Evolutionary conservation across 768 basidiomycete genomes (phyloP).

Genomic region (Boletus subparvulus): DNA sequence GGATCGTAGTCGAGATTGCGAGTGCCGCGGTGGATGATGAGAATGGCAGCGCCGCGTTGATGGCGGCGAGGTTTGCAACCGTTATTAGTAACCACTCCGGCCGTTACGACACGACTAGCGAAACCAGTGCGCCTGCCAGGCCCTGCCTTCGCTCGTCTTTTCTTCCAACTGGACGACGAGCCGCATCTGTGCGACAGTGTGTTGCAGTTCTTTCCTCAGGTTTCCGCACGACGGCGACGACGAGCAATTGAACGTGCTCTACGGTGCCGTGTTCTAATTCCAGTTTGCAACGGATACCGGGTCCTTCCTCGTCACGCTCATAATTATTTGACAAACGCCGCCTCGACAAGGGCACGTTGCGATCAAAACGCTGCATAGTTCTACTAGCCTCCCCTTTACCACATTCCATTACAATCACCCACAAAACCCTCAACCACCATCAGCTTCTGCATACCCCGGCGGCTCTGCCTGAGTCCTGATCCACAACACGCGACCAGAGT

Average conservation of each 20-base stretch:
- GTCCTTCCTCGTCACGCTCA: conserved; percentile 24
- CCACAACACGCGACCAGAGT: conserved; percentile 41
- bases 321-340: conserved; percentile 50
- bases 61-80: conserved; percentile 20
- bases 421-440: conserved; percentile 40
- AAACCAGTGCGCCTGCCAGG: conserved; percentile 32
- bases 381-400: conserved; percentile 57
- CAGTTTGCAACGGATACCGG: conserved; percentile 16
- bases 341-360: conserved; percentile 71
- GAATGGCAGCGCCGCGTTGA: conserved; percentile 22
- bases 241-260: conserved; percentile 19
- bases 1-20: conserved; percentile 10
- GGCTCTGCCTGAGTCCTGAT: conserved; percentile 30
- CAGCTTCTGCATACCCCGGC: conserved; percentile 27
- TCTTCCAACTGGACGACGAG: conserved; percentile 23
- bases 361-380: conserved; percentile 63
- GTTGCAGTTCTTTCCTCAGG: conserved; percentile 6
- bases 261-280: conserved; percentile 21
- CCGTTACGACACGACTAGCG: conserved; percentile 33
- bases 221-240: conserved; percentile 15
- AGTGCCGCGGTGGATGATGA: conserved; percentile 3
- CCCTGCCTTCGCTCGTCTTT: conserved; percentile 8
- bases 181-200: conserved; percentile 8
- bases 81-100: conserved; percentile 29
- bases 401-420: conserved; percentile 46